Conservation (phyloP, 495 filamentous ascomycete genomes). For the Aspergillus sclerotiicarbonarius region DNA sequence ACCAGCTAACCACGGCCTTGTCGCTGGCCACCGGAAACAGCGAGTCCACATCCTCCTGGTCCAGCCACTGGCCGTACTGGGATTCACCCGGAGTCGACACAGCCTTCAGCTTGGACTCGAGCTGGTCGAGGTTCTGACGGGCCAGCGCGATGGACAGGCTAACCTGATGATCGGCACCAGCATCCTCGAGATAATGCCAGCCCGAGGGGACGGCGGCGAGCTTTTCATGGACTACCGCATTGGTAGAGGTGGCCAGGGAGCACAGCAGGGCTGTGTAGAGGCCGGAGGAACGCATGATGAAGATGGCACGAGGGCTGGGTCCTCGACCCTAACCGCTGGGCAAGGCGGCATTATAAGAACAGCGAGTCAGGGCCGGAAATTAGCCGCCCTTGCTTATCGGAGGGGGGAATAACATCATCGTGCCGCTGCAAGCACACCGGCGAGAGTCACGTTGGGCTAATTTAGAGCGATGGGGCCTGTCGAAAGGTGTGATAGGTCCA, state of each 20-base stretch:
- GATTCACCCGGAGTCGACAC: slow-evolving; percentile 54
- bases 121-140: slow-evolving; percentile 49
- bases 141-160: slow-evolving; percentile 41
- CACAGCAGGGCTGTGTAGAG: slow-evolving; percentile 1
- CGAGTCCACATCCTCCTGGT: slow-evolving; percentile 49
- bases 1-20: slow-evolving; percentile 47
- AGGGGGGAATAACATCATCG: neutral
- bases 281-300: slow-evolving; percentile 1
- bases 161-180: slow-evolving; percentile 16
- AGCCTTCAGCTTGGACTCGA: slow-evolving; percentile 52
- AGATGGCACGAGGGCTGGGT: neutral
- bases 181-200: slow-evolving; percentile 1
- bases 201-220: neutral
- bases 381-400: neutral
- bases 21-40: slow-evolving; percentile 49
- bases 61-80: slow-evolving; percentile 55
- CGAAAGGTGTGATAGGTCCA: neutral
- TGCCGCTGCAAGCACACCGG: neutral
- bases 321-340: neutral
- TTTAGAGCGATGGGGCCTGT: neutral
- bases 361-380: slow-evolving; percentile 12
- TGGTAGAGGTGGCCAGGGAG: slow-evolving; percentile 1
- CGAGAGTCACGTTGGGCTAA: neutral
- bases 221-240: slow-evolving; percentile 1
- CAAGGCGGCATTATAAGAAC: neutral